phyloP scores from a whole-genome alignment of 768 basidiomycete genomes.

The Guyanaporus albipodus region DNA sequence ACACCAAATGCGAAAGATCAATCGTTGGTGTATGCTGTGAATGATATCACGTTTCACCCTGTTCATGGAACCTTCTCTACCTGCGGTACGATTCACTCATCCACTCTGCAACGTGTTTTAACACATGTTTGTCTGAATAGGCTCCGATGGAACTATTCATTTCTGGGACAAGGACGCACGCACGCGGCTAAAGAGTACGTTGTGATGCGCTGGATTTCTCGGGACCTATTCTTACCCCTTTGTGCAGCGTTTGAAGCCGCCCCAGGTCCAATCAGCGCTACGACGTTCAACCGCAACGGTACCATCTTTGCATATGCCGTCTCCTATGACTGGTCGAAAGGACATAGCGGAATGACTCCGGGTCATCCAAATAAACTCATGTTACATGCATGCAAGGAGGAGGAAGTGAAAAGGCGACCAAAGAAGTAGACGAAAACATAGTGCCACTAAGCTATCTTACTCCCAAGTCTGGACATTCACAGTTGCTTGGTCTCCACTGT shows the following conservation, averaged over 20 bases:
- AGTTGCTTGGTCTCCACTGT: slow-evolving; percentile 12
- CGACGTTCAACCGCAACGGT: slow-evolving; percentile 83
- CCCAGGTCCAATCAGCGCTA: slow-evolving; percentile 74
- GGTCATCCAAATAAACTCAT: slow-evolving; percentile 72
- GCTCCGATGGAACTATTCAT: slow-evolving; percentile 83
- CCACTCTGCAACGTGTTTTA: slow-evolving; percentile 18
- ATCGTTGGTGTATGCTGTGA: slow-evolving; percentile 75
- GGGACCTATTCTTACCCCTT: slow-evolving; percentile 1
- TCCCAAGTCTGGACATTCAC: not conserved
- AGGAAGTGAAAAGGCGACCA: slow-evolving; percentile 71
- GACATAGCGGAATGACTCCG: slow-evolving; percentile 79
- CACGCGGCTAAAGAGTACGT: slow-evolving; percentile 81
- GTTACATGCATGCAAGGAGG: slow-evolving; percentile 82
- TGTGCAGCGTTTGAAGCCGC: slow-evolving; percentile 64
- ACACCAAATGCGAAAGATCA: slow-evolving; percentile 57
- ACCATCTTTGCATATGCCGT: slow-evolving; percentile 89
- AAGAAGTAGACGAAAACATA: slow-evolving; percentile 25
- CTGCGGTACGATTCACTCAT: slow-evolving; percentile 46
- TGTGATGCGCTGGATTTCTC: not conserved
- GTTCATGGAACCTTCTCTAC: slow-evolving; percentile 84
- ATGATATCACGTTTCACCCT: slow-evolving; percentile 83
- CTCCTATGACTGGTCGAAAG: slow-evolving; percentile 94
- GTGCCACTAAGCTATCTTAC: slow-evolving; percentile 1
- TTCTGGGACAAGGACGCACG: slow-evolving; percentile 95
- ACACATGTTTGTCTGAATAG: slow-evolving; percentile 32